phyloP scores from a whole-genome alignment of 2,329 filamentous ascomycete species.

The Aulographum hederae region DNA sequence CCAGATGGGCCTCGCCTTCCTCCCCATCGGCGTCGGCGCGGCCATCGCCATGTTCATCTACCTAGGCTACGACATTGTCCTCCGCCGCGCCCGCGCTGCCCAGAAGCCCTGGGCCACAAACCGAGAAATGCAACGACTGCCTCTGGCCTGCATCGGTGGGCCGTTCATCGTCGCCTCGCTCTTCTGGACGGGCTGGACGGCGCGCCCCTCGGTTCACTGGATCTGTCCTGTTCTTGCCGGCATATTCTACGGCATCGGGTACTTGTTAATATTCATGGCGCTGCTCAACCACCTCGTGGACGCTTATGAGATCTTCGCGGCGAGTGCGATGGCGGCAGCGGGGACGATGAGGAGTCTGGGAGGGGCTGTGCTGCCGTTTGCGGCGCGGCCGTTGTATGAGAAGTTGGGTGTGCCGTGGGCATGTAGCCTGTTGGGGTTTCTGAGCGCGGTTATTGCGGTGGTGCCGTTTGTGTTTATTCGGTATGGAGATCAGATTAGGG shows the following conservation, averaged over 20 bases:
- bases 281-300: conserved; percentile 42
- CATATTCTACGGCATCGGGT: conserved; percentile 26
- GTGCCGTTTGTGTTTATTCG: conserved; percentile 41
- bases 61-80: conserved; percentile 43
- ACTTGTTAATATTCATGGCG: conserved; percentile 31
- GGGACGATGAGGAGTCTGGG: conserved; percentile 63
- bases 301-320: conserved; percentile 58
- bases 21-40: conserved; percentile 47
- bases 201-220: conserved; percentile 20
- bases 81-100: conserved; percentile 30
- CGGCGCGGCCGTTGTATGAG: conserved; percentile 40
- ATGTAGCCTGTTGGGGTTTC: conserved; percentile 29
- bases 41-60: conserved; percentile 41
- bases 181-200: conserved; percentile 27
- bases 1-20: conserved; percentile 46
- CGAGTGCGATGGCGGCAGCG: conserved; percentile 67
- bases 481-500: conserved; percentile 35
- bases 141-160: conserved; percentile 52
- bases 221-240: conserved; percentile 22
- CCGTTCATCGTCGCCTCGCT: conserved; percentile 31
- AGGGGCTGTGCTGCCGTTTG: conserved; percentile 40
- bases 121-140: conserved; percentile 52
- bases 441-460: conserved; percentile 29
- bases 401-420: conserved; percentile 53
- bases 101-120: conserved; percentile 37